Conservation (phyloP, 2,329 filamentous ascomycete genomes). For the Rhytidhysteron rufulum region DNA sequence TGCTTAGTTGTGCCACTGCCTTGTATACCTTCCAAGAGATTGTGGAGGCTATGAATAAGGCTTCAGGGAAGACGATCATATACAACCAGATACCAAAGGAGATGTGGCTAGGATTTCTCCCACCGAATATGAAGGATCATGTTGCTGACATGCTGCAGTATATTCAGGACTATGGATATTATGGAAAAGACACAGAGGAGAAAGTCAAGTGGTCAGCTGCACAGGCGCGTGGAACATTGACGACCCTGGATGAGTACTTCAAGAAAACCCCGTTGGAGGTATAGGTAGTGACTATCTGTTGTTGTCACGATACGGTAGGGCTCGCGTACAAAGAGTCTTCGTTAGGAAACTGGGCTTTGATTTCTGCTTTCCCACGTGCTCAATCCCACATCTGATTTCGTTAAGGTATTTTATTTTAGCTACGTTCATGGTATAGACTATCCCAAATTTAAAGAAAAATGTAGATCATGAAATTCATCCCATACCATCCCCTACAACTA, state of each 20-base stretch:
- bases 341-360: too few species aligned
- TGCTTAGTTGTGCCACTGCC: slow-evolving; percentile 37
- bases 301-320: too few species aligned
- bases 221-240: slow-evolving; percentile 26
- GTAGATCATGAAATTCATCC: too few species aligned
- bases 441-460: too few species aligned
- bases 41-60: slow-evolving; percentile 29
- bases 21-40: slow-evolving; percentile 37
- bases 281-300: too few species aligned
- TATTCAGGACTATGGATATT: slow-evolving; percentile 33
- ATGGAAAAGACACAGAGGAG: slow-evolving; percentile 28
- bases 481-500: too few species aligned
- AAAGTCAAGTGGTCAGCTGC: slow-evolving; percentile 26
- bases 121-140: slow-evolving; percentile 12
- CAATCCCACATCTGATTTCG: too few species aligned
- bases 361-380: too few species aligned
- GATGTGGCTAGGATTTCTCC: slow-evolving; percentile 18
- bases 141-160: slow-evolving; percentile 25
- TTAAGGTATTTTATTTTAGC: too few species aligned
- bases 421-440: too few species aligned
- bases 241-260: slow-evolving; percentile 35
- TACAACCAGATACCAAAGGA: slow-evolving; percentile 7
- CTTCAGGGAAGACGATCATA: slow-evolving; percentile 28
- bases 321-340: too few species aligned
- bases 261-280: too few species aligned